Conservation (phyloP, 169 alveolate genomes). For the Condylostoma magnum region DNA sequence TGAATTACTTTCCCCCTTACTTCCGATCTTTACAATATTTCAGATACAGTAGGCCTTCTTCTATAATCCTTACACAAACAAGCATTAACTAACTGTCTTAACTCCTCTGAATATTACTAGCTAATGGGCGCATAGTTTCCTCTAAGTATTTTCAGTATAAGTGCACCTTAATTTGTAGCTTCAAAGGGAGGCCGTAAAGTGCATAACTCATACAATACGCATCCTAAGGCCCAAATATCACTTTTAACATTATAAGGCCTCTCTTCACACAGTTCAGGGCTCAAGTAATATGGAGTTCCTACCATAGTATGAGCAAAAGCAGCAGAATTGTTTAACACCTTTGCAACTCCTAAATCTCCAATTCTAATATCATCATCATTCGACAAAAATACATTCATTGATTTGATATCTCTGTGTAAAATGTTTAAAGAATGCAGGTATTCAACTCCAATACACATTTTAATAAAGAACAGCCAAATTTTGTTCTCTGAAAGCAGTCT, state of each 20-base stretch:
- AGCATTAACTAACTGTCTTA: slow-evolving; percentile 57
- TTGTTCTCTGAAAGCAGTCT: slow-evolving; percentile 45
- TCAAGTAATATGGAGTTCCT: slow-evolving; percentile 99
- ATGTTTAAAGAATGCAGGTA: slow-evolving; percentile 71
- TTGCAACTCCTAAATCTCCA: slow-evolving; percentile 89
- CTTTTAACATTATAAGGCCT: slow-evolving; percentile 97
- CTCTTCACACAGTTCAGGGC: slow-evolving; percentile 99
- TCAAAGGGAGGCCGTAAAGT: slow-evolving; percentile 88
- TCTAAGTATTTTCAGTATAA: slow-evolving; percentile 70
- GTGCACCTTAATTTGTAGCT: slow-evolving; percentile 82
- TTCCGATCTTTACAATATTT: not conserved
- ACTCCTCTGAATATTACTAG: slow-evolving; percentile 54
- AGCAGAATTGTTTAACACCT: slow-evolving; percentile 66
- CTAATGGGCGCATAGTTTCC: slow-evolving; percentile 72
- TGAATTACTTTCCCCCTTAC: not conserved
- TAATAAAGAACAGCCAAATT: slow-evolving; percentile 76
- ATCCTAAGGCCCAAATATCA: slow-evolving; percentile 99
- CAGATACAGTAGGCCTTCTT: slow-evolving; percentile 54
- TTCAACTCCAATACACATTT: slow-evolving; percentile 77
- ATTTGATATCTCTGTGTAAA: slow-evolving; percentile 73
- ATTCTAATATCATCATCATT: slow-evolving; percentile 57
- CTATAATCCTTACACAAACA: slow-evolving; percentile 60
- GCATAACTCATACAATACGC: slow-evolving; percentile 89
- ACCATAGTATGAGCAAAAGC: slow-evolving; percentile 81
- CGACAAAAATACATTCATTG: slow-evolving; percentile 51